Conservation (phyloP, 495 filamentous ascomycete genomes). For the Baudoinia panamericana region DNA sequence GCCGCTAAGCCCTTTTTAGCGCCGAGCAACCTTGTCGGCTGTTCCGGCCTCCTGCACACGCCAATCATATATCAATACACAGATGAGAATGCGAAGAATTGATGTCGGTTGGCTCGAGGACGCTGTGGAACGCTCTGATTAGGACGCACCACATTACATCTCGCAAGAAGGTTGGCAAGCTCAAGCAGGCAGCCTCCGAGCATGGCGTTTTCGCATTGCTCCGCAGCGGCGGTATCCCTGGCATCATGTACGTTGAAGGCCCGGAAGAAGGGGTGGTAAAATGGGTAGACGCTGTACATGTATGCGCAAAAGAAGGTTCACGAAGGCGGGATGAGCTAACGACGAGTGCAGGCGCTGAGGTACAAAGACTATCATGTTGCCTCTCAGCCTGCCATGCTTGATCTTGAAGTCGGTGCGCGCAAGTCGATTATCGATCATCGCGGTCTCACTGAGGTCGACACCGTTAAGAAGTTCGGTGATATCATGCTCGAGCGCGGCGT, state of each 20-base stretch:
- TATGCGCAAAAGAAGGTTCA: conserved; percentile 10
- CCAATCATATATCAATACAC: too few relatives aligned
- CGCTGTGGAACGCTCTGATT: conserved; percentile 42
- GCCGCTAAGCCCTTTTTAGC: too few relatives aligned
- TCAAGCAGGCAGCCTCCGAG: conserved; percentile 48
- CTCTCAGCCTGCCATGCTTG: conserved; percentile 13
- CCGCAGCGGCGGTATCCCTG: conserved; percentile 52
- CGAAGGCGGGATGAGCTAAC: too few relatives aligned
- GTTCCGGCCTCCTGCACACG: too few relatives aligned
- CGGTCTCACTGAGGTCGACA: conserved; percentile 24
- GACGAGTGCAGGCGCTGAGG: conserved; percentile 24
- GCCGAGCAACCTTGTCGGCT: too few relatives aligned
- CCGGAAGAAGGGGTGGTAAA: conserved; percentile 34
- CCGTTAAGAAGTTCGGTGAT: conserved; percentile 28
- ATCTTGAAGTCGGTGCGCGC: neutral
- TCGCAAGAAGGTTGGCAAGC: conserved; percentile 56
- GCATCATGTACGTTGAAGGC: conserved; percentile 68
- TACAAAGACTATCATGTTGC: conserved; percentile 33
- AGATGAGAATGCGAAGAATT: too few relatives aligned
- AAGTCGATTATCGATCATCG: neutral
- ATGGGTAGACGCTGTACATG: conserved; percentile 46
- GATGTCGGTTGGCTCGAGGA: too few relatives aligned
- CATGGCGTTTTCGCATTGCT: conserved; percentile 48
- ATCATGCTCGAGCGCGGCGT: conserved; percentile 25
- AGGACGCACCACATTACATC: conserved; percentile 74